Percentiles rank a stretch among this genome's conserved stretches.
Conservation (phyloP, 305 asterid genomes). For the Fraxinus albicans region DNA sequence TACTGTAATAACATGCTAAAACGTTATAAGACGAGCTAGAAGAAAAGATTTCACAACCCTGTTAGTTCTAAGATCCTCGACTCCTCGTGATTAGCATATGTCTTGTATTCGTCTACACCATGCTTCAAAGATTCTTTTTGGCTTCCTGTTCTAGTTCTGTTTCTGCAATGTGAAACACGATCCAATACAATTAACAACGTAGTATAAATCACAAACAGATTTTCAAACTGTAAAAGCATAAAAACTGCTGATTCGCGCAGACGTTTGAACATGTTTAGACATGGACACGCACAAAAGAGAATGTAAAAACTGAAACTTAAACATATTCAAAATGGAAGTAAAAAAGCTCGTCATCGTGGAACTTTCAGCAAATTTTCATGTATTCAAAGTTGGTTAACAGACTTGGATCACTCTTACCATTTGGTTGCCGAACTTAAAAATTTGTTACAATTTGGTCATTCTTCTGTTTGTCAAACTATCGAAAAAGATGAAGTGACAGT, state of each 20-base stretch:
- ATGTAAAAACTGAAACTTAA: background rate
- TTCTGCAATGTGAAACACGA: conserved; percentile 31
- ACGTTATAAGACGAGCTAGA: background rate
- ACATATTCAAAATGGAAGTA: background rate
- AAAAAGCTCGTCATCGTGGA: background rate
- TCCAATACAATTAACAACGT: background rate
- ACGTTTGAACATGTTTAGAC: background rate
- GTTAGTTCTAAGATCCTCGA: background rate
- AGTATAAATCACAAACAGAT: background rate
- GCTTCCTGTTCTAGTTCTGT: conserved; percentile 27
- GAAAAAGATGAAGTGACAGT: background rate
- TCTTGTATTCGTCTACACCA: conserved; percentile 9
- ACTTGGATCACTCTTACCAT: background rate
- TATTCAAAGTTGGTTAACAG: background rate
- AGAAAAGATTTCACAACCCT: conserved; percentile 6
- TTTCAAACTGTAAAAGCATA: background rate
- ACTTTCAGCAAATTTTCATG: background rate
- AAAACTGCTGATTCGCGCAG: background rate
- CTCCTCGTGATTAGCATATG: conserved; percentile 3
- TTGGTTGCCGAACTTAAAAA: background rate
- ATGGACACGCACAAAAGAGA: background rate
- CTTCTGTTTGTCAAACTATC: background rate
- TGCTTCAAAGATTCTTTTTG: conserved; percentile 19
- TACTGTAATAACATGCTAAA: background rate
- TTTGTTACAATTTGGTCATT: background rate